Evolutionary conservation across 768 basidiomycete species (phyloP).

Genomic region (Hemileccinum impolitum): DNA sequence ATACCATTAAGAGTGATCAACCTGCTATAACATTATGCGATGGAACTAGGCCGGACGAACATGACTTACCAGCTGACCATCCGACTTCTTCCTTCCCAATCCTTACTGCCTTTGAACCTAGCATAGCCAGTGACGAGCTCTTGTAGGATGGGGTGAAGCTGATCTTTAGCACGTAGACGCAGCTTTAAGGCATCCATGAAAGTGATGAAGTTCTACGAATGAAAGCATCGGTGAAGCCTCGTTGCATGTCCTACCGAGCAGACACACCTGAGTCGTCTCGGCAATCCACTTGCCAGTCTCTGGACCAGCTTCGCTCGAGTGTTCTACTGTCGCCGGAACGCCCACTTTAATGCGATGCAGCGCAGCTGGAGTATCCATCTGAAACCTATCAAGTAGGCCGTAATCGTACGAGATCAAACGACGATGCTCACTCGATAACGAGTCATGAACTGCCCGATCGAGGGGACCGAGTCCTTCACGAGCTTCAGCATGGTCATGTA

Average conservation of each 20-base stretch:
- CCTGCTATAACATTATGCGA: conserved; percentile 41
- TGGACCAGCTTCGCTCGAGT: conserved; percentile 86
- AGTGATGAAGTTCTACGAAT: conserved; percentile 87
- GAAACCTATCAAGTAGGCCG: neutral
- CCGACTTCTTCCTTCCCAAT: conserved; percentile 90
- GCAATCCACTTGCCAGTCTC: conserved; percentile 98
- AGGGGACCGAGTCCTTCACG: conserved; percentile 83
- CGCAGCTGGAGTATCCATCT: conserved; percentile 95
- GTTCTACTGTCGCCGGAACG: conserved; percentile 95
- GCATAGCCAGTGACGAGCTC: conserved; percentile 95
- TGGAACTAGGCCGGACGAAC: neutral
- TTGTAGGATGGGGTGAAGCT: conserved; percentile 90
- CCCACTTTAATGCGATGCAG: conserved; percentile 87
- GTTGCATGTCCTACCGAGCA: neutral
- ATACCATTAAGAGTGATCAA: conserved; percentile 94
- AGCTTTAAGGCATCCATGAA: conserved; percentile 98
- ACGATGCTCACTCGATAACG: conserved; percentile 65
- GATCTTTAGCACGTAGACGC: conserved; percentile 92
- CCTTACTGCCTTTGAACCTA: conserved; percentile 89
- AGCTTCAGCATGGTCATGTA: conserved; percentile 97
- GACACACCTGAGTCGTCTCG: conserved; percentile 86
- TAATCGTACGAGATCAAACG: neutral
- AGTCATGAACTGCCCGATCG: conserved; percentile 88
- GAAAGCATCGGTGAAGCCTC: neutral
- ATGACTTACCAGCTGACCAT: conserved; percentile 84